Base-by-base conservation (phyloP, 257 asterid species). In the Salvia splendens region DNA sequence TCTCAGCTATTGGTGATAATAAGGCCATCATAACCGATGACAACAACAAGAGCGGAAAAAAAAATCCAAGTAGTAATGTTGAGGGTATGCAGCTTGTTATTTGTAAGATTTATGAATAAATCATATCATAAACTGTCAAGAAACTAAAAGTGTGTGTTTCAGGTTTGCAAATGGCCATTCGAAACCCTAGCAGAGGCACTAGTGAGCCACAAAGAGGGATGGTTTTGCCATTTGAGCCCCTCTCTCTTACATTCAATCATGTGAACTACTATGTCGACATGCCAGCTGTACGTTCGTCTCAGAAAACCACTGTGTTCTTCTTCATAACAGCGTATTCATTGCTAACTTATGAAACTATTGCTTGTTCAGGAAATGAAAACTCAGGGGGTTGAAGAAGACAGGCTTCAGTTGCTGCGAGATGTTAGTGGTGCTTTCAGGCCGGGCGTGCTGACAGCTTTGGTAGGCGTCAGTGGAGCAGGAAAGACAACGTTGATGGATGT, bases 381-480 rank as follows among this genome's bases (percentile, higher is more conserved):
- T 41, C 84, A 83, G 77, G 97, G 95, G 17, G 75, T 86, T 38
- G 79, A 76, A 16, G 95, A 84, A 15, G 87, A 83, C 12, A 72
- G 87, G 17, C 73, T 90, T 38, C 96, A 90, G 65, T 79, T 90
- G 69, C 75, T 90, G 15, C 67, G 84, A 72, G 95, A 90, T 65
- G 87, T 82, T 47, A 83, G 97, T 73, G 97, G 97, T 35, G 92
- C 94, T 11, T 87, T 86, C 67, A 77, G 90, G 81, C 97, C 96
- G 0, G 95, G 97, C 16, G 75, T 90, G 63, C 75, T 90, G 7
- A 90, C 97, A 48, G 97, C 96, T 6, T 65, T 90, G 63, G 95
- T 90, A 1, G 97, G 96, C 45, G 95, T 90, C 43, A 90, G 96
- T 79, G 97, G 97, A 36, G 97, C 97, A 52, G 97, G 97, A 78